Conservation (phyloP, 2,329 filamentous ascomycete genomes). For the Colletotrichum tanaceti region DNA sequence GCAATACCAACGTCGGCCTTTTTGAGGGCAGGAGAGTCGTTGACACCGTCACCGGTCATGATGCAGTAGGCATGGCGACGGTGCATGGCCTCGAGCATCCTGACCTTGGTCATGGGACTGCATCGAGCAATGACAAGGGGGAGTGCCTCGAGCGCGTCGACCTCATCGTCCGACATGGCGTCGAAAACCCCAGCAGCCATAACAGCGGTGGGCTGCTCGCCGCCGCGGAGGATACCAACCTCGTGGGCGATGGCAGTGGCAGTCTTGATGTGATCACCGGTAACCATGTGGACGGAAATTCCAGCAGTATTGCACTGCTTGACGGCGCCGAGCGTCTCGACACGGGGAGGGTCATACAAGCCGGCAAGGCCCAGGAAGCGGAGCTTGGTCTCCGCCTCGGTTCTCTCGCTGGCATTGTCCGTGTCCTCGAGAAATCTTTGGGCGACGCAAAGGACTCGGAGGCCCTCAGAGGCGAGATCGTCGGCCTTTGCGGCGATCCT, state of each 20-base stretch:
- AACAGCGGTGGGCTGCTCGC: constrained; percentile 58
- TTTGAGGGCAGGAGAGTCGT: constrained; percentile 79
- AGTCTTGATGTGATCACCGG: constrained; percentile 76
- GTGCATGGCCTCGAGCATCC: constrained; percentile 80
- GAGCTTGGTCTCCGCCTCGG: constrained; percentile 66
- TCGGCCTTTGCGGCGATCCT: constrained; percentile 63
- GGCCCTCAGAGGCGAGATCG: constrained; percentile 69
- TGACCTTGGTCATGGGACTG: constrained; percentile 77
- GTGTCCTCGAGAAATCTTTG: constrained; percentile 56
- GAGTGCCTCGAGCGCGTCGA: constrained; percentile 70
- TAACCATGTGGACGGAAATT: constrained; percentile 76
- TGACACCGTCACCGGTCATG: constrained; percentile 82
- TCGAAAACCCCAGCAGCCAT: constrained; percentile 75
- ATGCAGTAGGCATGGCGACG: constrained; percentile 75
- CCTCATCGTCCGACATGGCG: constrained; percentile 68
- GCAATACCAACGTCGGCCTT: constrained; percentile 80
- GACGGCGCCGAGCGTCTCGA: constrained; percentile 73
- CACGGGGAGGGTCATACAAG: constrained; percentile 77
- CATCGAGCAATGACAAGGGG: constrained; percentile 77
- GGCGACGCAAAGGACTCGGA: constrained; percentile 77
- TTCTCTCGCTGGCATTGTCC: constrained; percentile 60
- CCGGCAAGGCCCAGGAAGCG: constrained; percentile 77
- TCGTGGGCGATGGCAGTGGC: constrained; percentile 74
- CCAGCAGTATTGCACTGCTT: constrained; percentile 69
- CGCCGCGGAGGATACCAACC: constrained; percentile 67